phyloP scores from a whole-genome alignment of 177 flowering plant species.

The Vitis hybrid region DNA sequence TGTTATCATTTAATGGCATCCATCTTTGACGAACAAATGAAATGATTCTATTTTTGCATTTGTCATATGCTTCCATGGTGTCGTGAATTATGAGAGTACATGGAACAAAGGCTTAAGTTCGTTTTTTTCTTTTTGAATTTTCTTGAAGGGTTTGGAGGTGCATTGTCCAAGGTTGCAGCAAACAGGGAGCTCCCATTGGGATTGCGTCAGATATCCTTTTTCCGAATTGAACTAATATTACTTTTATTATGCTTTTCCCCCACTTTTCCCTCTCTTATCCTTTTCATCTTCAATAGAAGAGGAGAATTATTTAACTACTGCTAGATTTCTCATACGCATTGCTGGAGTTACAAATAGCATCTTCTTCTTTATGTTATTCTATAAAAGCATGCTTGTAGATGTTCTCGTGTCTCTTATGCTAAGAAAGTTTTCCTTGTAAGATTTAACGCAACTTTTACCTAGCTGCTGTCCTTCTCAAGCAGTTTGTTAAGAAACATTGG shows the following conservation, averaged over 20 bases:
- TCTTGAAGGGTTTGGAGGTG: conserved; percentile 81
- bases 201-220: conserved; percentile 94
- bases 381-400: background rate
- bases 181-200: conserved; percentile 77
- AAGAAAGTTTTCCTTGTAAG: conserved; percentile 13
- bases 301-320: no score
- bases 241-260: background rate
- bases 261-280: background rate
- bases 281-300: no score
- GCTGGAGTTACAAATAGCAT: no score
- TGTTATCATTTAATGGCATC: no score
- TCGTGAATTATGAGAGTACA: background rate
- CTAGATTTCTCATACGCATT: no score
- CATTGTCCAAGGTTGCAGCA: conserved; percentile 67
- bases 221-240: background rate
- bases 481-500: conserved; percentile 91
- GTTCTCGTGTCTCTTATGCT: background rate
- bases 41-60: background rate
- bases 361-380: background rate
- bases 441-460: conserved; percentile 61
- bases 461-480: conserved; percentile 91
- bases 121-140: background rate
- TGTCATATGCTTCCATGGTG: background rate
- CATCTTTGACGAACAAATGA: background rate
- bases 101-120: background rate